Conservation (phyloP, 192 early-diverging fungal species). For the Entomortierella lignicola region DNA sequence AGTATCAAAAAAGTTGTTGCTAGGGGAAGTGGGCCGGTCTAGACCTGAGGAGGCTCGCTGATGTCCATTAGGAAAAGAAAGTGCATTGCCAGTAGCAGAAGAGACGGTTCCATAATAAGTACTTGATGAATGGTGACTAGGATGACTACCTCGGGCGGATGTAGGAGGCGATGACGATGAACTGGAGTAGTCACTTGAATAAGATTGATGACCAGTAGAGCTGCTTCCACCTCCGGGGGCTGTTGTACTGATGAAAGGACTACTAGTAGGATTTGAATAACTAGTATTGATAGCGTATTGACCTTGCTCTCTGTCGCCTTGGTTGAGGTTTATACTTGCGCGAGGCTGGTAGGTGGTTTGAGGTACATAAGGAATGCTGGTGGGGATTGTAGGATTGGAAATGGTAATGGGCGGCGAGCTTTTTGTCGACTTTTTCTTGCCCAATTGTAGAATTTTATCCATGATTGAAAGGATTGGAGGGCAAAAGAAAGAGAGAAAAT, state of each 20-base stretch:
- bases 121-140: constrained; percentile 19
- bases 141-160: constrained; percentile 16
- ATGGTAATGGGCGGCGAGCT: constrained; percentile 42
- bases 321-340: constrained; percentile 33
- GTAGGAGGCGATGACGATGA: constrained; percentile 26
- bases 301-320: constrained; percentile 18
- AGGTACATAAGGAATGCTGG: constrained; percentile 30
- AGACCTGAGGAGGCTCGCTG: constrained; percentile 37
- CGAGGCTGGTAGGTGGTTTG: constrained; percentile 50
- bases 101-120: constrained; percentile 49
- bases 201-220: constrained; percentile 31
- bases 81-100: constrained; percentile 28
- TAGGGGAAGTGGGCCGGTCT: constrained; percentile 46
- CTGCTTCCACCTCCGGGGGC: too few species aligned
- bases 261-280: constrained; percentile 6
- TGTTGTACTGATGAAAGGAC: background rate
- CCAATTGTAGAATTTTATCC: constrained; percentile 51
- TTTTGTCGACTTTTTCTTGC: constrained; percentile 52
- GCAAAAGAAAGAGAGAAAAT: constrained; percentile 1
- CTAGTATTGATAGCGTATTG: constrained; percentile 17
- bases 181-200: constrained; percentile 30
- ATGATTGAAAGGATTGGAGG: constrained; percentile 10
- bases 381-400: constrained; percentile 39
- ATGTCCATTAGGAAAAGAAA: constrained; percentile 34
- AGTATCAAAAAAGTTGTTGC: constrained; percentile 39